These are phyloP conservation scores for Barbatosphaeria neglecta DNA, from an alignment of 495 filamentous ascomycete genomes.

Conservation along the genomic window DNA sequence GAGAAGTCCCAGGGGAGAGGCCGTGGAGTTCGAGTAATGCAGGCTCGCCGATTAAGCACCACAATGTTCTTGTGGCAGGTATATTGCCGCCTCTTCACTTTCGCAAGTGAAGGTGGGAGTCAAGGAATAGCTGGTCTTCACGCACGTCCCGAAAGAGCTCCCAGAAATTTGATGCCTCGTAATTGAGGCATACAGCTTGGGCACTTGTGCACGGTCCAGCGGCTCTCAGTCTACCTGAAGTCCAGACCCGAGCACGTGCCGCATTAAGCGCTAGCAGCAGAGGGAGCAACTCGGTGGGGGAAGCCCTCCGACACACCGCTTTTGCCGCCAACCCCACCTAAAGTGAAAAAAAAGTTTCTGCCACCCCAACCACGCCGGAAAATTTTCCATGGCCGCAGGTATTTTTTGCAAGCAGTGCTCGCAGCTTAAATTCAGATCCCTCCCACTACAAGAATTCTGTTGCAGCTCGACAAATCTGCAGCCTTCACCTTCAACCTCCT, in stretches of 20 bases:
- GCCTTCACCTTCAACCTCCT: constrained; percentile 1
- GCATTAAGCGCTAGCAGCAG: too few species aligned
- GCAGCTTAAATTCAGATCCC: constrained; percentile 12
- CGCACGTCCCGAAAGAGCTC: neutral
- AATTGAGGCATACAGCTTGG: neutral
- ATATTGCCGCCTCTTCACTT: neutral
- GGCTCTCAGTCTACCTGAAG: too few species aligned
- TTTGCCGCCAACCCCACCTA: constrained; percentile 7
- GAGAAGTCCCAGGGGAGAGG: neutral
- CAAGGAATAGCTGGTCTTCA: neutral
- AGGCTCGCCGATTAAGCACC: too few species aligned
- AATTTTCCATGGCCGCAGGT: constrained; percentile 3
- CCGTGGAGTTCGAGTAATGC: too few species aligned
- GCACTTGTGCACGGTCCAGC: too few species aligned
- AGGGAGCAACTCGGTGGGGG: too few species aligned
- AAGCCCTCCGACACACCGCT: too few species aligned
- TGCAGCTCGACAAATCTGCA: too few species aligned
- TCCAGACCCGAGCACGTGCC: too few species aligned
- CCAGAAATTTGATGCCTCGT: neutral
- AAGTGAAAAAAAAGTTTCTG: constrained; percentile 10
- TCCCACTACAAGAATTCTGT: neutral
- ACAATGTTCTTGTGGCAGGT: neutral
- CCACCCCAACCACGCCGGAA: constrained; percentile 9
- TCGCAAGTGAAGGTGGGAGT: neutral
- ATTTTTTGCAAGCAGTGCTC: neutral